Evolutionary conservation across 371 early-diverging fungal species (phyloP).

Genomic region (Zopfochytrium polystomum): DNA sequence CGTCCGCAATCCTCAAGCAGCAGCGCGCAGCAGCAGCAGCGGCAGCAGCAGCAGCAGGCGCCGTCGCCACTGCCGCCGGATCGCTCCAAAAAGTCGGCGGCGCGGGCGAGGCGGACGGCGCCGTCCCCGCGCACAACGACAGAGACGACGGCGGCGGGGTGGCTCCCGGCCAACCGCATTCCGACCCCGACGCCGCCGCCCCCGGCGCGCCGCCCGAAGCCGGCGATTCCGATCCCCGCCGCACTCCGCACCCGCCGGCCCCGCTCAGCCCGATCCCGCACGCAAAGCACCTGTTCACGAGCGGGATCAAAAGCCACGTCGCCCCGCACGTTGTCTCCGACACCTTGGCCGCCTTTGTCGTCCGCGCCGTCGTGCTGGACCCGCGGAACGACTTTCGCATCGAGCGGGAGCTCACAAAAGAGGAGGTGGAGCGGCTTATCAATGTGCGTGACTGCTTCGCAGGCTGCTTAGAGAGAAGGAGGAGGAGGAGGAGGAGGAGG

Average conservation of each 20-base stretch:
- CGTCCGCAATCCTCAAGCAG: conserved; percentile 34
- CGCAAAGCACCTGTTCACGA: conserved; percentile 26
- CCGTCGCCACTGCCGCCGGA: not conserved
- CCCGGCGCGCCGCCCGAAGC: conserved; percentile 1
- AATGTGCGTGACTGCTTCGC: conserved; percentile 19
- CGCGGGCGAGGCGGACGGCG: no score
- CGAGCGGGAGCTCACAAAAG: conserved; percentile 46
- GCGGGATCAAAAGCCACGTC: conserved; percentile 29
- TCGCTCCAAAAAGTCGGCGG: not conserved
- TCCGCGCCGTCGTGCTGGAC: conserved; percentile 52
- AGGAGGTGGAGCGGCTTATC: conserved; percentile 51
- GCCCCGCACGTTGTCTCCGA: conserved; percentile 40
- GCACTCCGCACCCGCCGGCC: conserved; percentile 9
- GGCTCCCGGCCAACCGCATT: no score
- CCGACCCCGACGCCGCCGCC: not conserved
- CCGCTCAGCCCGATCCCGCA: conserved; percentile 23
- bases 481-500: no score
- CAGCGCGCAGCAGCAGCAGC: no score
- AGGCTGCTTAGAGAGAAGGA: no score
- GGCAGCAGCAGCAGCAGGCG: no score
- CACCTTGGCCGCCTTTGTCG: conserved; percentile 56
- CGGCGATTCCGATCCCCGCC: not conserved
- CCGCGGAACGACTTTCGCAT: conserved; percentile 47
- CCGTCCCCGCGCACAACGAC: no score
- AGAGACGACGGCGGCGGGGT: no score